A percentile compares a stretch with the other conserved stretches of the same genome.
Evolutionary conservation across 768 basidiomycete genomes (phyloP).

Genomic region (Leucocoprinus leucothites): DNA sequence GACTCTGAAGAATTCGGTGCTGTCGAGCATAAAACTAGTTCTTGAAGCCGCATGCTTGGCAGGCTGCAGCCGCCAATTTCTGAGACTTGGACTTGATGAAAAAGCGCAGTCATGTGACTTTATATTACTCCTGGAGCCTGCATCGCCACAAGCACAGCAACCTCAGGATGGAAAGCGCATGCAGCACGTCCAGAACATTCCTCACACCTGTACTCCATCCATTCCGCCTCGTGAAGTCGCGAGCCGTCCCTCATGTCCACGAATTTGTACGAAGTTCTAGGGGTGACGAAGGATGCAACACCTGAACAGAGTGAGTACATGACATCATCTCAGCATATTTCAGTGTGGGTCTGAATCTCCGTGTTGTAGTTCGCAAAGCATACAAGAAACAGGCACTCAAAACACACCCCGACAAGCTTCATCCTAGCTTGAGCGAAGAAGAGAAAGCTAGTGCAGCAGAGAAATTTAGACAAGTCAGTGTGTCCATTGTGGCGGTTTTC

Average conservation of each 20-base stretch:
- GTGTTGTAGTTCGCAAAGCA: constrained; percentile 41
- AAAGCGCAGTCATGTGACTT: constrained; percentile 21
- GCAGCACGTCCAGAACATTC: constrained; percentile 29
- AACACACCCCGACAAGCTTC: constrained; percentile 74
- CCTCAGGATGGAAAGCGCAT: neutral
- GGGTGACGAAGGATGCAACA: constrained; percentile 49
- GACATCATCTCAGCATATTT: neutral
- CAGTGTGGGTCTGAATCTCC: neutral
- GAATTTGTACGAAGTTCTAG: constrained; percentile 65
- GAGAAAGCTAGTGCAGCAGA: constrained; percentile 61
- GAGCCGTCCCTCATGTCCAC: constrained; percentile 39
- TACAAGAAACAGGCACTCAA: constrained; percentile 66
- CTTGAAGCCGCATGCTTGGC: constrained; percentile 57
- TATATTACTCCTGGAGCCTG: neutral
- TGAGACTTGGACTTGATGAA: constrained; percentile 8
- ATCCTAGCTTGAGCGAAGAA: constrained; percentile 44
- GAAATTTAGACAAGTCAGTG: constrained; percentile 37
- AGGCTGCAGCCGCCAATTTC: neutral
- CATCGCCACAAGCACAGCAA: neutral
- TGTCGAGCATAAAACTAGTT: constrained; percentile 63
- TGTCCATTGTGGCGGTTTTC: neutral
- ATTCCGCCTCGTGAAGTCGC: neutral
- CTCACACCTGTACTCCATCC: constrained; percentile 13
- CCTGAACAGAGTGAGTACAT: constrained; percentile 59
- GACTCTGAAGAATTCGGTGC: constrained; percentile 42